Base-by-base conservation (phyloP, 805 yeast species). In the Sungouiella blattae region DNA sequence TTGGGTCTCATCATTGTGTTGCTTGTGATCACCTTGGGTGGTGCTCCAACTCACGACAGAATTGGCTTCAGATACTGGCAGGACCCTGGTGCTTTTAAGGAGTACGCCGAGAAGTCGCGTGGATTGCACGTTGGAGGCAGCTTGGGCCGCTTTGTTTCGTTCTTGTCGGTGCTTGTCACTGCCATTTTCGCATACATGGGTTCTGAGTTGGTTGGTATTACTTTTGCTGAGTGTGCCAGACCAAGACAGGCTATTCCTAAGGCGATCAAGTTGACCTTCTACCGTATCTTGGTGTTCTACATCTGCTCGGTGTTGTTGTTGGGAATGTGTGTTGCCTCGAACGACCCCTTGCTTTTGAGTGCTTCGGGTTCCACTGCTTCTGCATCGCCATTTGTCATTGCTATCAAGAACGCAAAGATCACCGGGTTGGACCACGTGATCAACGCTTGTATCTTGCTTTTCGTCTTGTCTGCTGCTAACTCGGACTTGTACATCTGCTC, bases 161-260 rank as follows among this genome's bases (percentile, higher is more conserved):
- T 80, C 46, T 67, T 69, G 36, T 68, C 80, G n/a, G 81, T 77
- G 7, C 66, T 81, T 34, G 82, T 78, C 31, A 71, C 77, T 27
- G 82, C 85, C 12, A 76, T 80, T 3, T 83, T 81, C 55, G 84
- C 88, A 7, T 83, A 69, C 52, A 71, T 78, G 26, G 89, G 88
- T 48, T 75, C 83, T 16, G 88, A 83, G 59, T 62, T 68, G 47
- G 78, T 82, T 41, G 87, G 84, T 54, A 73, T 83, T 40, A 79
- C 87, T 6, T 83, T 82, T 39, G 84, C 85, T 28, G 91, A 83
- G 63, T 78, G 84, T 32, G 68, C 77, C 46, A 76, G 67, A 71
- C 70, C 91, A 31, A 65, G 86, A 52, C 67, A 69, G 44, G 73
- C 78, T 44, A 76, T 85, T 41, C 88, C 91, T 43, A 76, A 75